These are phyloP conservation scores for Cymbopogon flexuosus DNA, from an alignment of 202 grass and related monocot species.

Conservation along the genomic window DNA sequence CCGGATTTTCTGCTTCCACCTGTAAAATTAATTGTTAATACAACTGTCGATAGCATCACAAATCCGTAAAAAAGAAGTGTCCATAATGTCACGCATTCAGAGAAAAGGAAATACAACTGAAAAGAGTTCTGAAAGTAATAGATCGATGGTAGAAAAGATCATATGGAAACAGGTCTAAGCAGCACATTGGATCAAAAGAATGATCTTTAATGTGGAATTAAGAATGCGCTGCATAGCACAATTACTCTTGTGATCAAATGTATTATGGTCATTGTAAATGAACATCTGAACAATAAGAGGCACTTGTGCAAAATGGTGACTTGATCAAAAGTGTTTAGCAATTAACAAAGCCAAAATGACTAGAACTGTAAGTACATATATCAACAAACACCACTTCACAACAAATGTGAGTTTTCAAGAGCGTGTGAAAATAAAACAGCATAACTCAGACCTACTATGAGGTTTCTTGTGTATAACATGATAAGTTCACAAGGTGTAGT, in stretches of 20 bases:
- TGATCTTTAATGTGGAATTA: background rate
- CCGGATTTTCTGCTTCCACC: slow-evolving; percentile 85
- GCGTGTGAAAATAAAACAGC: background rate
- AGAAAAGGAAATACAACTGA: background rate
- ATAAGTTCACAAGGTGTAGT: background rate
- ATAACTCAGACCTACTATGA: background rate
- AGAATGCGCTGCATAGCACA: background rate
- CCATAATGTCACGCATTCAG: background rate
- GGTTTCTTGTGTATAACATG: background rate
- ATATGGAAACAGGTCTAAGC: background rate
- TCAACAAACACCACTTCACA: background rate
- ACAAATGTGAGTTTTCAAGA: background rate
- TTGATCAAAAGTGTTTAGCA: background rate
- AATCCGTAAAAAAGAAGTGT: background rate
- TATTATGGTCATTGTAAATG: background rate
- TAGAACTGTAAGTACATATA: background rate
- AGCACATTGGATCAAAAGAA: background rate
- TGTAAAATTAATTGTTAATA: slow-evolving; percentile 28
- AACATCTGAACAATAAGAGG: background rate
- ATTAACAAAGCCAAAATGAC: background rate
- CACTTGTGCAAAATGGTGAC: background rate
- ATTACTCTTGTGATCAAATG: background rate
- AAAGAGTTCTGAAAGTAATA: background rate
- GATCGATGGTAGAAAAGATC: background rate
- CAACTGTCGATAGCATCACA: background rate